These are phyloP conservation scores for Gardenia jasminoides DNA, from an alignment of 257 asterid genomes.

Conservation along the genomic window DNA sequence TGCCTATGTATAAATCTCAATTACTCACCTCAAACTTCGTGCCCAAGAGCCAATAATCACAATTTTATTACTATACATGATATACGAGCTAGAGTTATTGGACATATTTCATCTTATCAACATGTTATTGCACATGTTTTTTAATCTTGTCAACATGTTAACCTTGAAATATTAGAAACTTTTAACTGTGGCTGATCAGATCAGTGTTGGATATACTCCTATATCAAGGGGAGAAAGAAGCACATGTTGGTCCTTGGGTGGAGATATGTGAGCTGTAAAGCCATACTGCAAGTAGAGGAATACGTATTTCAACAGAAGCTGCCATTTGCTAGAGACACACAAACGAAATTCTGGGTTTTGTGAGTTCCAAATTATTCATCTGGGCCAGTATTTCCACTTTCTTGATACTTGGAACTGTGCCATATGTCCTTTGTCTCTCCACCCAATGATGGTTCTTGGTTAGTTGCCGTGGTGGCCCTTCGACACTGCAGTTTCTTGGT, in stretches of 20 bases:
- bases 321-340: background rate
- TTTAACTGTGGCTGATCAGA: too few species aligned
- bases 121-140: too few species aligned
- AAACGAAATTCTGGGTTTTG: background rate
- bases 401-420: background rate
- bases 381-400: background rate
- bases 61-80: too few species aligned
- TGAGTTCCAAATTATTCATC: background rate
- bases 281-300: background rate
- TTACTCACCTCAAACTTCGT: too few species aligned
- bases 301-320: background rate
- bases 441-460: background rate
- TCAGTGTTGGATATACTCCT: too few species aligned
- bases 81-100: too few species aligned
- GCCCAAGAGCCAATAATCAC: too few species aligned
- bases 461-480: background rate
- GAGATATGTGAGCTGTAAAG: background rate
- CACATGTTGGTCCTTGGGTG: background rate
- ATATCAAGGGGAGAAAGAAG: too few species aligned
- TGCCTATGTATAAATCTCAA: too few species aligned
- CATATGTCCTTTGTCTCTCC: background rate
- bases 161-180: too few species aligned
- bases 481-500: background rate
- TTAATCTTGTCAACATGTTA: too few species aligned
- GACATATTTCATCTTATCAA: too few species aligned